phyloP scores from a whole-genome alignment of 2,329 filamentous ascomycete genomes.

The Epicoccum nigrum region DNA sequence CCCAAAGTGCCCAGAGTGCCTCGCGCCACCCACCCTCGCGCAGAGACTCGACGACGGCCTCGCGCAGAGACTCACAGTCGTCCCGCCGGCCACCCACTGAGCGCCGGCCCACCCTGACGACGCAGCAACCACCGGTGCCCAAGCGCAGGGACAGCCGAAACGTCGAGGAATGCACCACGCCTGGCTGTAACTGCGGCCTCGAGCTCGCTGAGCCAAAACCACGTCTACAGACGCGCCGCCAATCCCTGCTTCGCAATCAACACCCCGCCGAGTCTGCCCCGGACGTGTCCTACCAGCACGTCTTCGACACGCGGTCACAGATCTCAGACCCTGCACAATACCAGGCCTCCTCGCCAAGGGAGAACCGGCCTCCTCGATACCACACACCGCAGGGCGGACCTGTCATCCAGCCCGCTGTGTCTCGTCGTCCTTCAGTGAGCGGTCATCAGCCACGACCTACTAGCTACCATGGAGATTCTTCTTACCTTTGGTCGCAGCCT shows the following conservation, averaged over 20 bases:
- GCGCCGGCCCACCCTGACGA: slow-evolving; percentile 24
- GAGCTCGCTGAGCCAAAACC: slow-evolving; percentile 22
- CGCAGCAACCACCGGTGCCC: slow-evolving; percentile 19
- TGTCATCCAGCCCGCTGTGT: slow-evolving; percentile 36
- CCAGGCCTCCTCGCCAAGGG: slow-evolving; percentile 34
- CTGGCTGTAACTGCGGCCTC: slow-evolving; percentile 40
- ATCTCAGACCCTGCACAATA: slow-evolving; percentile 39
- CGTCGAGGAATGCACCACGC: slow-evolving; percentile 45
- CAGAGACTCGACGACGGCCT: slow-evolving; percentile 35
- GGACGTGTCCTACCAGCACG: slow-evolving; percentile 31
- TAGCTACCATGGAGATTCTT: slow-evolving; percentile 40
- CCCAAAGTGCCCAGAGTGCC: neutral
- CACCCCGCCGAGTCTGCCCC: slow-evolving; percentile 35
- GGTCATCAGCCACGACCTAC: slow-evolving; percentile 33
- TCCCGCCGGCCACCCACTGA: slow-evolving; percentile 25
- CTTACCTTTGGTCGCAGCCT: slow-evolving; percentile 22
- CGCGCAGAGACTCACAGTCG: slow-evolving; percentile 33
- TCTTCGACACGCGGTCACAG: slow-evolving; percentile 36
- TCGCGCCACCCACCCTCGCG: slow-evolving; percentile 30
- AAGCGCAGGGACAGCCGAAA: slow-evolving; percentile 17
- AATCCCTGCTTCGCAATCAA: neutral
- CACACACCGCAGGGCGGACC: slow-evolving; percentile 29
- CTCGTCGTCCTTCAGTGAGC: slow-evolving; percentile 35
- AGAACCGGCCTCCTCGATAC: slow-evolving; percentile 27
- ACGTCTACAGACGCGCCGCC: slow-evolving; percentile 22